Base-by-base conservation (phyloP, 2,329 filamentous ascomycete species). In the Tolypocladium paradoxum region DNA sequence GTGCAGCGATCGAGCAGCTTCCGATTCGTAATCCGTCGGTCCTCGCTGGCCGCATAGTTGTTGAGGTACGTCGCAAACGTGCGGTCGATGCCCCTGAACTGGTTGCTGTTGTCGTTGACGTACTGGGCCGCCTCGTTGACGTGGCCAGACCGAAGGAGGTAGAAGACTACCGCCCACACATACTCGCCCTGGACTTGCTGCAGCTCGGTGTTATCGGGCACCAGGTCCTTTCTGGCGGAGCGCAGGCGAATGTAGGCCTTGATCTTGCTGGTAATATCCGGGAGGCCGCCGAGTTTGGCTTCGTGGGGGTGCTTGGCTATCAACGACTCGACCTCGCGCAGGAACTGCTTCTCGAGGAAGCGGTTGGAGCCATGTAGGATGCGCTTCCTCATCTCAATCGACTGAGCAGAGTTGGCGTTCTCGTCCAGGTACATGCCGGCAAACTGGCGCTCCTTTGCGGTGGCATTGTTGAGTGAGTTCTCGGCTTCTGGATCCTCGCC, bases 131-230 rank as follows among this genome's bases (percentile, higher is more conserved):
- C 92, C 68, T 97, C 92, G 18, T 79, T 78, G 51, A 93, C 78
- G 59, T 95, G 85, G 49, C 93, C 93, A 56, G 87, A 87, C 47
- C 93, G 84, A 27, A 99, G 74, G 40, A 97, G 79, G 69, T 90
- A 97, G 73, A 95, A 99, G 46, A 99, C 84, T 49, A 96, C 79
- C 45, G 91, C 90, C 93, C 93, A 99, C 58, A 91, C 87, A 63
- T 87, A 93, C 66, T 96, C 91, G 50, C 87, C 83, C 43, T 84
- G 83, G 48, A 91, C 79, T 67, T 84, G 82, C 68, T 95, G 89
- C 48, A 96, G 76, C 58, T 92, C 84, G 5, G 85, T 82, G 56
- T 86, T 88, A 64, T 95, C 88, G 2, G 86, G 83, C 2, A 87
- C 88, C 45, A 97, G 79, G 64, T 95, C 90, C 69, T 91, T 95